Percentiles rank a stretch among this genome's conserved stretches.
Evolutionary conservation across 768 basidiomycete genomes (phyloP).

Genomic region (Austroboletus eburneus): DNA sequence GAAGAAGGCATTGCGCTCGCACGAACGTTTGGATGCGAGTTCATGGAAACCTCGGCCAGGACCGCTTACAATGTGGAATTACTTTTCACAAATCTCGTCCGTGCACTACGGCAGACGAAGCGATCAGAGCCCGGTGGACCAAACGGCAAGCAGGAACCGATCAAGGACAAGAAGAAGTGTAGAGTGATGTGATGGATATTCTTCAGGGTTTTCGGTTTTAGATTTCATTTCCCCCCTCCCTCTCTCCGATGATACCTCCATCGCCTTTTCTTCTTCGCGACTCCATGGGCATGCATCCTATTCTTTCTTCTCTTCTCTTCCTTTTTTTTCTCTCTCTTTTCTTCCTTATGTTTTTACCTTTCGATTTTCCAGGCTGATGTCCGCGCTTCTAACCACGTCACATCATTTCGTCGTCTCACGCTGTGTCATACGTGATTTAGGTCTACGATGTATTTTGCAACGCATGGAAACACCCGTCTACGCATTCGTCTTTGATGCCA

Average conservation of each 20-base stretch:
- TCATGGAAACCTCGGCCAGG: slow-evolving; percentile 96
- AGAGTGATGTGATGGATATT: slow-evolving; percentile 73
- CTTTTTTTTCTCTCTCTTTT: slow-evolving; percentile 10
- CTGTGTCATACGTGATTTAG: slow-evolving; percentile 39
- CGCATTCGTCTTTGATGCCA: slow-evolving; percentile 5
- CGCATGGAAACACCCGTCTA: slow-evolving; percentile 30
- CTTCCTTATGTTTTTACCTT: slow-evolving; percentile 15
- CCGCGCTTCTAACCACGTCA: slow-evolving; percentile 28
- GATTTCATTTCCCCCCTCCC: slow-evolving; percentile 66
- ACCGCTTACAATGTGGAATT: slow-evolving; percentile 89
- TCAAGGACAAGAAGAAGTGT: slow-evolving; percentile 58
- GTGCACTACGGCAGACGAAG: slow-evolving; percentile 71
- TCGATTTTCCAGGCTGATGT: slow-evolving; percentile 31
- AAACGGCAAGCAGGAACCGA: slow-evolving; percentile 36
- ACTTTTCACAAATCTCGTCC: slow-evolving; percentile 85
- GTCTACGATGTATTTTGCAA: slow-evolving; percentile 38
- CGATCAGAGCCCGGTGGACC: slow-evolving; percentile 45
- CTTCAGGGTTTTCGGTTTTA: slow-evolving; percentile 58
- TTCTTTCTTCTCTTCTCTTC: slow-evolving; percentile 9
- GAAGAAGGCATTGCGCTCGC: slow-evolving; percentile 87
- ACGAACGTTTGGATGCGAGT: slow-evolving; percentile 82
- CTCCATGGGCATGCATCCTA: slow-evolving; percentile 23
- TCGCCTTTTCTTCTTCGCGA: slow-evolving; percentile 28
- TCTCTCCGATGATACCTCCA: slow-evolving; percentile 79
- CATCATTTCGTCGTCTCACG: slow-evolving; percentile 33